phyloP scores from a whole-genome alignment of 2,329 filamentous ascomycete species.

The Sporothrix curviconia region DNA sequence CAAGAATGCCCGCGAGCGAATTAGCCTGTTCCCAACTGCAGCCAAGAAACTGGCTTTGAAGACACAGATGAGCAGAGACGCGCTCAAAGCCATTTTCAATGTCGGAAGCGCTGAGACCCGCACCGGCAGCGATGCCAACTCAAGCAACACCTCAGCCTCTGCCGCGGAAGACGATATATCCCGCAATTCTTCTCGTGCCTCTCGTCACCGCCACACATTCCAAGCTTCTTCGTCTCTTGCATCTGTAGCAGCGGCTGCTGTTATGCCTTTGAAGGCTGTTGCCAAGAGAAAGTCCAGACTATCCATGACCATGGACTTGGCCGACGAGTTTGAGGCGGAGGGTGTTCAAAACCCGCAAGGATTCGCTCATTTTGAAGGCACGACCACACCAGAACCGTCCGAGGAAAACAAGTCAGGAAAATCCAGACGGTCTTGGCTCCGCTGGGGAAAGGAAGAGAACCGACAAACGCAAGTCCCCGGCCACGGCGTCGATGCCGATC shows the following conservation, averaged over 20 bases:
- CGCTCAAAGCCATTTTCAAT: constrained; percentile 44
- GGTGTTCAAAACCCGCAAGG: too few relatives aligned
- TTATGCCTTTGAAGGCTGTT: constrained; percentile 28
- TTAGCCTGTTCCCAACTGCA: constrained; percentile 28
- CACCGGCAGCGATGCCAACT: constrained; percentile 17
- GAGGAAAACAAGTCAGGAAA: neutral
- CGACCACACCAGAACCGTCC: neutral
- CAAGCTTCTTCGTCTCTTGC: constrained; percentile 23
- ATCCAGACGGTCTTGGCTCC: constrained; percentile 1
- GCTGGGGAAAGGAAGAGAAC: constrained; percentile 2
- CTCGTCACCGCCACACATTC: constrained; percentile 24
- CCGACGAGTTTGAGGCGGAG: constrained; percentile 4
- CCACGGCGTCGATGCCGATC: constrained; percentile 17
- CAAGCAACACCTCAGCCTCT: neutral
- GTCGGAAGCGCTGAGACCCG: constrained; percentile 38
- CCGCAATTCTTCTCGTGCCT: neutral
- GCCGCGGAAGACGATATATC: neutral
- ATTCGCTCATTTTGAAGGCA: too few relatives aligned
- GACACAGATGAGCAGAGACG: constrained; percentile 39
- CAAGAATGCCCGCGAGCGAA: constrained; percentile 31
- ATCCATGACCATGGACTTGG: constrained; percentile 13
- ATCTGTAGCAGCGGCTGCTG: constrained; percentile 22
- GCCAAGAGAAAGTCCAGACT: constrained; percentile 27
- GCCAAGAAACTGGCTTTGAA: constrained; percentile 33
- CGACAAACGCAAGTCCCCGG: constrained; percentile 10